These are phyloP conservation scores for Hanseniaspora uvarum DNA, from an alignment of 1,139 yeast species.

Conservation along the genomic window DNA sequence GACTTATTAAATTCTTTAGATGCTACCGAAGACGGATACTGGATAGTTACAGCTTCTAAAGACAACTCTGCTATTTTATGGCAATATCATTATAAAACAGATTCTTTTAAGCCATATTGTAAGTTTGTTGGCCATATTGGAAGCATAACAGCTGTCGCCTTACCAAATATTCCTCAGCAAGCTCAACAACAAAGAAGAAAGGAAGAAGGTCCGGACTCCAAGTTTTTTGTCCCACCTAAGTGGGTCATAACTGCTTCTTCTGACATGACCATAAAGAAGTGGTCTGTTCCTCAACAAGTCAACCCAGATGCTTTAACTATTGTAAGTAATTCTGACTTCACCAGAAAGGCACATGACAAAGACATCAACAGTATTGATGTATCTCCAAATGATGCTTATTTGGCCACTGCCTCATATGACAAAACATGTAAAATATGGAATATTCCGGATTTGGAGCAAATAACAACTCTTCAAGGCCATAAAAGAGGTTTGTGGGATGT, in stretches of 20 bases:
- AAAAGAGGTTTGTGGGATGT: slow-evolving; percentile 92
- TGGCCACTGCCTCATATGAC: slow-evolving; percentile 96
- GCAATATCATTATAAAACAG: slow-evolving; percentile 42
- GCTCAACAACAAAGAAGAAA: slow-evolving; percentile 6
- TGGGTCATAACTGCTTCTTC: slow-evolving; percentile 77
- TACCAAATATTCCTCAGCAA: slow-evolving; percentile 50
- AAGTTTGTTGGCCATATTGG: slow-evolving; percentile 78
- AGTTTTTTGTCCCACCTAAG: slow-evolving; percentile 40
- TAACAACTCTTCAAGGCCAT: slow-evolving; percentile 80
- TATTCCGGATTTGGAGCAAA: slow-evolving; percentile 64
- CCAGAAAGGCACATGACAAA: slow-evolving; percentile 93
- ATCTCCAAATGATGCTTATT: slow-evolving; percentile 74
- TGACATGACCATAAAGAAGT: slow-evolving; percentile 82
- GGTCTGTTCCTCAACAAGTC: slow-evolving; percentile 51
- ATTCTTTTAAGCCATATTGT: slow-evolving; percentile 45
- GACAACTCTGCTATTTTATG: slow-evolving; percentile 79
- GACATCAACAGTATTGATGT: slow-evolving; percentile 84
- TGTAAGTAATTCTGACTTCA: slow-evolving; percentile 55
- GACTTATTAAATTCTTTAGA: slow-evolving; percentile 79
- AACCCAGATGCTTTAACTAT: slow-evolving; percentile 18
- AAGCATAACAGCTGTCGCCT: slow-evolving; percentile 69
- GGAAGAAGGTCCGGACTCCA: slow-evolving; percentile 16
- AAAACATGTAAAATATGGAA: slow-evolving; percentile 87
- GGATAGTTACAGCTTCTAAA: slow-evolving; percentile 92
- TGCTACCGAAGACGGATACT: slow-evolving; percentile 63